A percentile compares a stretch with the other conserved stretches of the same genome.
Evolutionary conservation across 345 rosid species (phyloP).

Genomic region (Acer negundo): DNA sequence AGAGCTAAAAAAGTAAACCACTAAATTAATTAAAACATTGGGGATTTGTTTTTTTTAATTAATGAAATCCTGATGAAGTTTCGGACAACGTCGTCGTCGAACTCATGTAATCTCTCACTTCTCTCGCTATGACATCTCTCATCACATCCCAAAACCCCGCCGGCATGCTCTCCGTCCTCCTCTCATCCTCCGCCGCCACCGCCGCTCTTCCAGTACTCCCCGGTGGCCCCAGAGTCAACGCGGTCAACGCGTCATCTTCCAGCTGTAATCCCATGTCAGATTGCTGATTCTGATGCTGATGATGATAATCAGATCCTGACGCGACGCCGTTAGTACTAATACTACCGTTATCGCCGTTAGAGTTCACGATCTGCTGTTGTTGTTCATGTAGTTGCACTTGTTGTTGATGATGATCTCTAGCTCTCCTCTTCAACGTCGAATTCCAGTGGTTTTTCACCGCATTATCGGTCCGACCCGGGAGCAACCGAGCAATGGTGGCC

Average conservation of each 20-base stretch:
- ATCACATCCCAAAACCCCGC: conserved; percentile 66
- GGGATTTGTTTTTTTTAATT: neutral
- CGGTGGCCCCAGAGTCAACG: conserved; percentile 70
- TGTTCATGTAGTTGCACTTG: conserved; percentile 7
- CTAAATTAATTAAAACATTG: conserved; percentile 22
- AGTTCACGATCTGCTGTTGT: neutral
- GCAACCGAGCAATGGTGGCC: conserved; percentile 65
- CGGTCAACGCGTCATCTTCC: conserved; percentile 60
- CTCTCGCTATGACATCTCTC: conserved; percentile 69
- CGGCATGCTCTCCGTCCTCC: conserved; percentile 34
- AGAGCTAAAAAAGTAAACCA: neutral
- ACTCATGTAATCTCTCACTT: conserved; percentile 60
- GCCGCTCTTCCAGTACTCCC: conserved; percentile 34
- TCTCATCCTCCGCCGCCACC: conserved; percentile 16
- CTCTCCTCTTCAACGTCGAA: conserved; percentile 55
- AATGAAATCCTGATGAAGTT: conserved; percentile 37
- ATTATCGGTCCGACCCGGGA: conserved; percentile 64
- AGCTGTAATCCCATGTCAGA: neutral
- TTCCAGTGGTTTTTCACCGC: conserved; percentile 73
- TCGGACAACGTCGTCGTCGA: conserved; percentile 34
- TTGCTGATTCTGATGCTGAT: neutral
- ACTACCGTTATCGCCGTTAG: too few relatives aligned
- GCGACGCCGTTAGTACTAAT: too few relatives aligned
- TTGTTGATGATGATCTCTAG: conserved; percentile 27
- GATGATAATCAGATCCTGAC: neutral